These are phyloP conservation scores for Silene uniflora DNA, from an alignment of 148 eudicot species.

Conservation along the genomic window DNA sequence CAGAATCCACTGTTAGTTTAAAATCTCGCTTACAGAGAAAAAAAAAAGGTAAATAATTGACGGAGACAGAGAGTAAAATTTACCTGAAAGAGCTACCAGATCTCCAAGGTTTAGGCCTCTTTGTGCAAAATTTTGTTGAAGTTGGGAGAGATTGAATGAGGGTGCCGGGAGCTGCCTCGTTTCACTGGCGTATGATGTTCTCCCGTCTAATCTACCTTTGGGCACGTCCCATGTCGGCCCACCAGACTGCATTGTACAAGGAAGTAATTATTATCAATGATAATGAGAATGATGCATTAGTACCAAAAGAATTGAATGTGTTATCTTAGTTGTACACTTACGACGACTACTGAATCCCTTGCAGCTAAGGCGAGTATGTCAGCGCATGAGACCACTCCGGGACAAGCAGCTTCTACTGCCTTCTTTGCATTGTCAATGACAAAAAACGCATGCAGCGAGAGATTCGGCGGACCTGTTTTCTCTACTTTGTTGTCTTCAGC, in stretches of 20 bases:
- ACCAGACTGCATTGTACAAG: constrained; percentile 44
- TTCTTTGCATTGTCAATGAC: constrained; percentile 74
- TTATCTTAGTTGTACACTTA: constrained; percentile 26
- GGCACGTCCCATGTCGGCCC: constrained; percentile 90
- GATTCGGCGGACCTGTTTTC: constrained; percentile 65
- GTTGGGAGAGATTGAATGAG: constrained; percentile 74
- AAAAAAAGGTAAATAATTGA: too few species aligned
- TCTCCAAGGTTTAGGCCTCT: constrained; percentile 70
- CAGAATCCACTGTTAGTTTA: not conserved
- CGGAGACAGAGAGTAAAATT: not conserved
- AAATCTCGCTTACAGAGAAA: not conserved
- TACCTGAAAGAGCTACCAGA: constrained; percentile 90
- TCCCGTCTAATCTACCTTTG: constrained; percentile 90
- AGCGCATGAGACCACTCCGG: constrained; percentile 87
- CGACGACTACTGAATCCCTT: constrained; percentile 69
- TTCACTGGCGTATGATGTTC: constrained; percentile 74
- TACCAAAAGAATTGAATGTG: too few species aligned
- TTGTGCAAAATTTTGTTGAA: constrained; percentile 70
- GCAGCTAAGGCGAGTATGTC: constrained; percentile 87
- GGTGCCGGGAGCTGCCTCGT: constrained; percentile 75
- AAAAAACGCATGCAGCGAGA: constrained; percentile 68
- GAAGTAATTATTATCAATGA: too few species aligned
- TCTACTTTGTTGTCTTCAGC: constrained; percentile 52
- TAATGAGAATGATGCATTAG: not conserved
- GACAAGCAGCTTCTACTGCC: constrained; percentile 62